These are phyloP conservation scores for Globisporangium yorkense DNA, from an alignment of 352 stramenopile genomes.

Conservation along the genomic window DNA sequence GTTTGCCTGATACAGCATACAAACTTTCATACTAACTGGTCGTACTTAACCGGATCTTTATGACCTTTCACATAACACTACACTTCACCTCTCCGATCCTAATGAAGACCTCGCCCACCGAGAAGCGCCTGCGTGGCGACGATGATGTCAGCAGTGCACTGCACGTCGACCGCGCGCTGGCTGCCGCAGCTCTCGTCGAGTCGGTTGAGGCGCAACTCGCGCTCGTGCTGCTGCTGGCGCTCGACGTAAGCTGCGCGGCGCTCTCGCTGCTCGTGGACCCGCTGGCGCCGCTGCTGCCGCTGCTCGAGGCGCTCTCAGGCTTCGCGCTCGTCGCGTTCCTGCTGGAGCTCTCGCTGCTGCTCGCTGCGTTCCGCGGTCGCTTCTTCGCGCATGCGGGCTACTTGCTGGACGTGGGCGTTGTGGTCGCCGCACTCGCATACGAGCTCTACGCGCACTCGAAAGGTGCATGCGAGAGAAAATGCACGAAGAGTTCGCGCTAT, in stretches of 20 bases:
- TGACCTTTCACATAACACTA: neutral
- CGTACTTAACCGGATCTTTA: neutral
- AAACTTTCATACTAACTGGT: neutral
- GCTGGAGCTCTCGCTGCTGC: slow-evolving; percentile 41
- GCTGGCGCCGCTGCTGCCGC: slow-evolving; percentile 10
- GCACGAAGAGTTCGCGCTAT: too few relatives aligned
- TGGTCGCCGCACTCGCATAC: slow-evolving; percentile 21
- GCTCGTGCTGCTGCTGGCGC: slow-evolving; percentile 39
- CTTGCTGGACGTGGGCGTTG: slow-evolving; percentile 33
- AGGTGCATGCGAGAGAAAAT: slow-evolving; percentile 20
- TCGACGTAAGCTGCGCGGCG: slow-evolving; percentile 40
- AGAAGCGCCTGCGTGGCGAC: neutral
- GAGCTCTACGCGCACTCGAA: slow-evolving; percentile 52
- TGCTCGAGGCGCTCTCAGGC: slow-evolving; percentile 47
- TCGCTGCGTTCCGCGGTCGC: slow-evolving; percentile 29
- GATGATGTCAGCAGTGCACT: neutral
- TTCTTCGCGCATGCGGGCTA: slow-evolving; percentile 67
- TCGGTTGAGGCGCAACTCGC: slow-evolving; percentile 42
- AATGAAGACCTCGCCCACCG: too few relatives aligned
- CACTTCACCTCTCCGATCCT: neutral
- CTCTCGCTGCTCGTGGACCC: slow-evolving; percentile 25
- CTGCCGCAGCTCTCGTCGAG: slow-evolving; percentile 38
- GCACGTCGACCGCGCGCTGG: neutral
- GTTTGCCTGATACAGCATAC: neutral
- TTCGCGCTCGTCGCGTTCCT: slow-evolving; percentile 62